Evolutionary conservation across 1,284 basidiomycete genomes (phyloP).

Genomic region (Mrakiaceae sp.): DNA sequence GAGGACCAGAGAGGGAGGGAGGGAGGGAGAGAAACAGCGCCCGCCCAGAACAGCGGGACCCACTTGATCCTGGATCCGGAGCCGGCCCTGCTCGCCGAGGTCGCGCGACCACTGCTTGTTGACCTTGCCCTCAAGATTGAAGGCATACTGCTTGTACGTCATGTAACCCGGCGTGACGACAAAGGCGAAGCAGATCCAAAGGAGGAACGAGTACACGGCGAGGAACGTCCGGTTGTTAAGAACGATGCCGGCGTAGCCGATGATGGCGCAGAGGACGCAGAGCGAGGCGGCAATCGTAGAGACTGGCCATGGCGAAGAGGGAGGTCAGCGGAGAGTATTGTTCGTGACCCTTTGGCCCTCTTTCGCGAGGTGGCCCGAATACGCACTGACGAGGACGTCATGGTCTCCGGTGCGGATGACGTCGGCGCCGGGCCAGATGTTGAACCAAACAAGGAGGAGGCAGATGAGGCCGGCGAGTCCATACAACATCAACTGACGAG

Average conservation of each 20-base stretch:
- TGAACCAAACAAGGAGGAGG: conserved; percentile 53
- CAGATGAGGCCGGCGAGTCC: conserved; percentile 45
- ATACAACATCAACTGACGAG: conserved; percentile 42
- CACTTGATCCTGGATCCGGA: conserved; percentile 50
- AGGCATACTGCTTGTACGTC: conserved; percentile 51
- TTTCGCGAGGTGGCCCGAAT: too few relatives aligned
- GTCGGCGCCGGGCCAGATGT: conserved; percentile 49
- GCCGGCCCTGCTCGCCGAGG: conserved; percentile 44
- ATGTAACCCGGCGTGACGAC: conserved; percentile 57
- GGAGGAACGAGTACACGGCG: conserved; percentile 55
- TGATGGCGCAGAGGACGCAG: conserved; percentile 49
- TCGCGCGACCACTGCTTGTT: conserved; percentile 54
- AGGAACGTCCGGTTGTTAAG: conserved; percentile 64
- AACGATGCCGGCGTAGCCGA: conserved; percentile 55
- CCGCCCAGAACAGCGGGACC: conserved; percentile 15
- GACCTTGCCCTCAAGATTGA: conserved; percentile 62
- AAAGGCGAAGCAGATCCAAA: conserved; percentile 55
- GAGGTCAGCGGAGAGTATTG: not conserved
- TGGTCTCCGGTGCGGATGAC: conserved; percentile 51
- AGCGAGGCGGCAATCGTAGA: conserved; percentile 48
- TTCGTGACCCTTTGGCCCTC: not conserved
- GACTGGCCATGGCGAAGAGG: conserved; percentile 31
- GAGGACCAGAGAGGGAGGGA: not conserved
- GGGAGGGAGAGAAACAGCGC: not conserved
- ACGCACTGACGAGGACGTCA: conserved; percentile 45